Base-by-base conservation (phyloP, 1,284 basidiomycete genomes). In the Naganishia cerealis region DNA sequence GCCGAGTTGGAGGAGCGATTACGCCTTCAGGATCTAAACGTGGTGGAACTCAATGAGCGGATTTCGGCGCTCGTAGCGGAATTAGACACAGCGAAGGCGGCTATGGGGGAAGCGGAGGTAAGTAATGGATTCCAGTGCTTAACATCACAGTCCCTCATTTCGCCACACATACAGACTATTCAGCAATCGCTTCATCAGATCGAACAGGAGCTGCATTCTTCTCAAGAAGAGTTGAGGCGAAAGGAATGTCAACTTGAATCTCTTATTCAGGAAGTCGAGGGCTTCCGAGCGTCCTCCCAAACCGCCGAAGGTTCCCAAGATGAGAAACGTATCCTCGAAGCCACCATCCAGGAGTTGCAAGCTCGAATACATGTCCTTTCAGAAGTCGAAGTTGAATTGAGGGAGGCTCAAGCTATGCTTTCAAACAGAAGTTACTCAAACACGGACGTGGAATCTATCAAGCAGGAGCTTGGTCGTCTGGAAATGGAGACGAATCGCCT, bases 401-500 rank as follows among this genome's bases (percentile, higher is more conserved):
- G 54, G 18, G 38, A 29, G 29, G 61, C 50, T 29, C 50, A 39
- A 36, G 40, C 36, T 16, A 39, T 40, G 50, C 61, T 63, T 21
- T 26, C 15, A 9, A 52, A 24, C 15, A 39, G 36, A 24, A 54
- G 39, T 7, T 54, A 26, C 24, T 13, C 29, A 6, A 18, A 40
- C 16, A 21, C 26, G 7, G 61, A 63, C 10, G 24, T 63, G 3
- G 50, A 29, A 6, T 12, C n/a, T 6, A 53, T 54, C 50, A 54
- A 42, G 36, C n/a, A 16, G 8, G 21, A 40, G 29, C 39, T 38
- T 50, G 3, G 8, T 5, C 21, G 26, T 16, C 39, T 63, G 6
- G 38, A 63, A 33, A 26, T 12, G 10, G 61, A 63, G 29, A 40
- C 38, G 3, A 24, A 38, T 54, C 61, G 46, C 24, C 48, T 63